These are phyloP conservation scores for Cladophialophora yegresii DNA, from an alignment of 2,329 filamentous ascomycete species.

Conservation along the genomic window DNA sequence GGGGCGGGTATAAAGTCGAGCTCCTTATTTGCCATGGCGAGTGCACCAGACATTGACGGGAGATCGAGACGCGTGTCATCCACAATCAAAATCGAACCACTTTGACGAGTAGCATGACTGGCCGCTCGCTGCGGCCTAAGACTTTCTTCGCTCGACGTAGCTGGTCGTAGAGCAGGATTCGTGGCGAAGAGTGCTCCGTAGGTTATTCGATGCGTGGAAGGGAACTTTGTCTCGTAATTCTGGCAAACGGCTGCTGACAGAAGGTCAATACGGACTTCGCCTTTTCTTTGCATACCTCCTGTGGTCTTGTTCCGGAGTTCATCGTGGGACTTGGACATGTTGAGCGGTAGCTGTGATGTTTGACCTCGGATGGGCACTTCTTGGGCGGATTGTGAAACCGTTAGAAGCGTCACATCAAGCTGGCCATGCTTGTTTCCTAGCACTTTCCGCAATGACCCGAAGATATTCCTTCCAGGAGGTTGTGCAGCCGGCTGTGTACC, in stretches of 20 bases:
- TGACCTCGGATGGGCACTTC: conserved; percentile 36
- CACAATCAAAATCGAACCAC: conserved; percentile 86
- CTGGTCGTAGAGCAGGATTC: conserved; percentile 18
- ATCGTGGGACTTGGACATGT: conserved; percentile 50
- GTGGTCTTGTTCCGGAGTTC: conserved; percentile 46
- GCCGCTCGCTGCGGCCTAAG: conserved; percentile 40
- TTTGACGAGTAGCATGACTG: conserved; percentile 71
- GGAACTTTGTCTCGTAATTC: conserved; percentile 74
- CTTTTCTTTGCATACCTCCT: conserved; percentile 40
- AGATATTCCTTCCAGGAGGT: conserved; percentile 81
- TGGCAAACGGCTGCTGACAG: conserved; percentile 77
- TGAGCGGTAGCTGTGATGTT: conserved; percentile 46
- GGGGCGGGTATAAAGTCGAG: neutral
- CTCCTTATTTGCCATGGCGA: conserved; percentile 24
- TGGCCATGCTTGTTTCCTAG: conserved; percentile 62
- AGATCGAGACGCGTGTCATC: conserved; percentile 52
- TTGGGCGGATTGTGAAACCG: conserved; percentile 31
- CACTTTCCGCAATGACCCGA: conserved; percentile 82
- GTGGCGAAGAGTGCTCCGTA: conserved; percentile 26
- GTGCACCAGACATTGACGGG: conserved; percentile 46
- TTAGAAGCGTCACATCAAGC: conserved; percentile 32
- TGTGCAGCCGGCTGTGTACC: conserved; percentile 14
- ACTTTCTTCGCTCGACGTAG: conserved; percentile 2
- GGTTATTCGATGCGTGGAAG: conserved; percentile 39
- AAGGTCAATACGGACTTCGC: conserved; percentile 72